Base-by-base conservation (phyloP, 176 grass and related monocot genomes). In the Ensete glaucum region DNA sequence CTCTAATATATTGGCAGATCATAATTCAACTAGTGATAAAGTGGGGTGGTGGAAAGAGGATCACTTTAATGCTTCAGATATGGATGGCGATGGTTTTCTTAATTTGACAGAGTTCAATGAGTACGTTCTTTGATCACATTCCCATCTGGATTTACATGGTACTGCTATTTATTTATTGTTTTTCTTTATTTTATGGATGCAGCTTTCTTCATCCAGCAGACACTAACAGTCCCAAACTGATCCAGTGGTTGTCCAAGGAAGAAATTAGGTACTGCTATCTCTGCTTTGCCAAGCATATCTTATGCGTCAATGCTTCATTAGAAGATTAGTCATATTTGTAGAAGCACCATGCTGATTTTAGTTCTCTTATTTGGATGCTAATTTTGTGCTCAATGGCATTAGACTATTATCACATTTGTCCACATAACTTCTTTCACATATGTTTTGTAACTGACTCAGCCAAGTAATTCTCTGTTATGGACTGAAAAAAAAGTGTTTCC, bases 191-290 rank as follows among this genome's bases (percentile, higher is more conserved):
- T 24, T 72, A 50, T 83, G 69, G 60, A 23, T 54, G 60, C 85
- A 99, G 95, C 76, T 99, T 99, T 58, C 88, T 91, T 81, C 95
- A 98, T 89, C 95, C 95, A 84, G 82, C 95, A 64, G 90, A 99
- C 80, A 87, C 85, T 83, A 51, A 16, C 14, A 99, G 89, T 73
- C 88, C 73, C 27, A 94, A 91, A 63, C 72, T 99, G 80, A 76
- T 91, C 81, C 56, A 89, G 75, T 99, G 95, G 95, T 82, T 99
- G 73, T 91, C 90, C 77, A 85, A 82, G 83, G 88, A 99, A 87
- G 95, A 99, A 91, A 82, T 99, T 82, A 99, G 95, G 95, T 63
- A 74, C 53, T 62, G 25, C 29, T 78, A 6, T 43, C 34, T 43
- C 34, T 76, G 34, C 43, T 67, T 79, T 72, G 23, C 9, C 62